Evolutionary conservation across 2,329 filamentous ascomycete species (phyloP).

Genomic region (Didymella arachidicola): DNA sequence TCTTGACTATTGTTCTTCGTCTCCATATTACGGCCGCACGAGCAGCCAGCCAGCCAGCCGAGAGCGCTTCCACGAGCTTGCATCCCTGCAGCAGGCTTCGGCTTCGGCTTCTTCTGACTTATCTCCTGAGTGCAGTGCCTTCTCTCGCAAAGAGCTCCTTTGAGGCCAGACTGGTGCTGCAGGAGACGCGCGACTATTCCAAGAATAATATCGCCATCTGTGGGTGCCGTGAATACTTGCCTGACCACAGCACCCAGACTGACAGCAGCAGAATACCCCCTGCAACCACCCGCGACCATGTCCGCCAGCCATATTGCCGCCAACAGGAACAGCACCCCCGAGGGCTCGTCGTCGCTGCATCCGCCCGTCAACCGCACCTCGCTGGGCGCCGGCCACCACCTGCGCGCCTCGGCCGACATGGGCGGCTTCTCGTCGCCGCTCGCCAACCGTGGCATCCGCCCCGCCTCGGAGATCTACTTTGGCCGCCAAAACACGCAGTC

Average conservation of each 20-base stretch:
- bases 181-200: conserved; percentile 27
- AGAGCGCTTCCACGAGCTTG: conserved; percentile 10
- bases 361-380: conserved; percentile 79
- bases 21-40: background rate
- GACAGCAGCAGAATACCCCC: background rate
- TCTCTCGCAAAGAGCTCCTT: conserved; percentile 34
- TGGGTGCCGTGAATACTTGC: background rate
- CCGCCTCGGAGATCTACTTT: conserved; percentile 91
- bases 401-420: conserved; percentile 97
- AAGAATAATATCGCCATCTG: background rate
- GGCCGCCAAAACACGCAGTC: conserved; percentile 75
- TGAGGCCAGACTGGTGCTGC: conserved; percentile 45
- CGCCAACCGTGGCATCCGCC: conserved; percentile 81
- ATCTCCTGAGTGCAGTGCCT: conserved; percentile 24
- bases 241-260: background rate
- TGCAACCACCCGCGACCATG: conserved; percentile 47
- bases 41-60: background rate
- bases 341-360: conserved; percentile 83
- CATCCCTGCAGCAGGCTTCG: conserved; percentile 26
- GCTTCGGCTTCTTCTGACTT: conserved; percentile 1
- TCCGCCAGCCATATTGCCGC: conserved; percentile 58
- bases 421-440: conserved; percentile 77
- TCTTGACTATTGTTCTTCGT: conserved; percentile 29
- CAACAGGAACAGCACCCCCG: conserved; percentile 97
- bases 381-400: conserved; percentile 79